Evolutionary conservation across 257 asterid genomes (phyloP).

Genomic region (Solanum lycopersicoides): DNA sequence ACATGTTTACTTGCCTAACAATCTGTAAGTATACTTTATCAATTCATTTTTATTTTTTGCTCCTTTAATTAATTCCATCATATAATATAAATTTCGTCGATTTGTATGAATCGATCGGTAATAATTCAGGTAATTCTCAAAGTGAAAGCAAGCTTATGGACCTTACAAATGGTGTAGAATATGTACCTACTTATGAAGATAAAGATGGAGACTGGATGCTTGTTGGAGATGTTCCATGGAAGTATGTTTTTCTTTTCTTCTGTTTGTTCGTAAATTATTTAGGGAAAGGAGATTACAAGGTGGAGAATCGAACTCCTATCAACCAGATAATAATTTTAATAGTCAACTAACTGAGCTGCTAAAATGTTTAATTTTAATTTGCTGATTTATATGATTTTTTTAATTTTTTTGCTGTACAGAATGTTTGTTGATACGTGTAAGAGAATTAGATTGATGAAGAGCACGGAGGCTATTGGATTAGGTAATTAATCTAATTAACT

Average conservation of each 20-base stretch:
- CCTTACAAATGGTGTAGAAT: slow-evolving; percentile 41
- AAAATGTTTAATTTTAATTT: background rate
- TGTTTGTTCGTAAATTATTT: too few relatives aligned
- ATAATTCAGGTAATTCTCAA: slow-evolving; percentile 34
- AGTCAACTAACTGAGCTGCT: background rate
- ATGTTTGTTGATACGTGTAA: slow-evolving; percentile 84
- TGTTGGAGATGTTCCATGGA: slow-evolving; percentile 88
- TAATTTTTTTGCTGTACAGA: slow-evolving; percentile 16
- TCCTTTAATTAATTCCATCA: background rate
- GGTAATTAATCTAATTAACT: background rate
- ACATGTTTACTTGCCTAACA: slow-evolving; percentile 51
- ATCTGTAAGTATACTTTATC: slow-evolving; percentile 24
- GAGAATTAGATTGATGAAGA: slow-evolving; percentile 74
- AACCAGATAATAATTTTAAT: background rate
- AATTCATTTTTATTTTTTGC: too few relatives aligned
- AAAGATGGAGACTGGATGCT: slow-evolving; percentile 93
- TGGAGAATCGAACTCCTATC: background rate
- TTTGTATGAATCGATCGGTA: background rate
- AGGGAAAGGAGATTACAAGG: background rate
- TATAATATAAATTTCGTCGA: background rate
- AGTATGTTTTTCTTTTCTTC: slow-evolving; percentile 18
- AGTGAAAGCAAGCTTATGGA: slow-evolving; percentile 51
- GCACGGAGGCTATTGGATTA: slow-evolving; percentile 31
- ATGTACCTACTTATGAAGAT: slow-evolving; percentile 78
- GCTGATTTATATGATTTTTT: background rate